These are phyloP conservation scores for Geotrichum europaeum DNA, from an alignment of 1,139 yeast genomes.

Conservation along the genomic window DNA sequence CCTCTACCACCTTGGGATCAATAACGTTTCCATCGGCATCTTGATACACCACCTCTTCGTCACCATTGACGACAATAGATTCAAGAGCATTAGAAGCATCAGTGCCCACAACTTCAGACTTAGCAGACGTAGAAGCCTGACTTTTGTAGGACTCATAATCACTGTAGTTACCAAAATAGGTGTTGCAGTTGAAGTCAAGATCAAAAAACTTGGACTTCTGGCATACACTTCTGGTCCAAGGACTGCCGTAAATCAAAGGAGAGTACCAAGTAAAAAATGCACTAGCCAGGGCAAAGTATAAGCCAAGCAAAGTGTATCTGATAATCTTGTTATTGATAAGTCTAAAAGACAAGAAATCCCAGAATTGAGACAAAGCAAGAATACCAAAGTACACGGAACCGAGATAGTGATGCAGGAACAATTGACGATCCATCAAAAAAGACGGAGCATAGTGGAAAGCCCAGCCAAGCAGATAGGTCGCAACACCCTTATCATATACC, in stretches of 20 bases:
- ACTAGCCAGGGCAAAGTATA: slow-evolving; percentile 47
- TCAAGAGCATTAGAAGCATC: not conserved
- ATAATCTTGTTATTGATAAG: slow-evolving; percentile 43
- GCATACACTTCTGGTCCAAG: slow-evolving; percentile 74
- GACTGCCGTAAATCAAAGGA: slow-evolving; percentile 71
- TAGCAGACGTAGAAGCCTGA: not conserved
- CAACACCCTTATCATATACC: slow-evolving; percentile 65
- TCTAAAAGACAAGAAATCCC: slow-evolving; percentile 51
- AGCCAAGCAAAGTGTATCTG: slow-evolving; percentile 39
- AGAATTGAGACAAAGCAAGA: slow-evolving; percentile 72
- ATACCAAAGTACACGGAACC: slow-evolving; percentile 89
- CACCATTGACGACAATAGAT: not conserved
- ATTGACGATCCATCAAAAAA: slow-evolving; percentile 87
- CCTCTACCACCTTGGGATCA: slow-evolving; percentile 6
- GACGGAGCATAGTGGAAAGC: slow-evolving; percentile 79
- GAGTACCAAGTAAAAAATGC: slow-evolving; percentile 59
- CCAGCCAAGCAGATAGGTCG: slow-evolving; percentile 76
- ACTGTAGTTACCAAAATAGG: slow-evolving; percentile 40
- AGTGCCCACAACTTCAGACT: not conserved
- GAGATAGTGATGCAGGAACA: slow-evolving; percentile 87
- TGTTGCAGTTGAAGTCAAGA: slow-evolving; percentile 78
- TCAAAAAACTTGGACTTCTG: slow-evolving; percentile 50
- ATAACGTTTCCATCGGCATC: slow-evolving; percentile 13
- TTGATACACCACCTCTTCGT: slow-evolving; percentile 7
- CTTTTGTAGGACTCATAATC: slow-evolving; percentile 25